A percentile compares a stretch with the other conserved stretches of the same genome.
Conservation (phyloP, 2,329 filamentous ascomycete species). For the Fusarium sp. region DNA sequence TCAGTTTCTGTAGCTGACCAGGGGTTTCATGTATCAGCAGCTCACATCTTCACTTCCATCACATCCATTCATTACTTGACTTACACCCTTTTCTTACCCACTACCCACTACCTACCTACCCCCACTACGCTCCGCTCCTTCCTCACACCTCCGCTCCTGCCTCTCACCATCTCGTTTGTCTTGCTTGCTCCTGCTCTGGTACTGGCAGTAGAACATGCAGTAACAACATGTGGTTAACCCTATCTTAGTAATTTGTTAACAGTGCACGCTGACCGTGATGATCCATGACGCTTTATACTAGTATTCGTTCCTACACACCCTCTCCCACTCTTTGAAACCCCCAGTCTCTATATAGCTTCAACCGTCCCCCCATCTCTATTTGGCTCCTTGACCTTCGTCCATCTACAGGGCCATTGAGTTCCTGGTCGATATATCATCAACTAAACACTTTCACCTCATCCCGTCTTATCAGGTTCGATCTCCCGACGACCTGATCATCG, state of each 20-base stretch:
- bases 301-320: conserved; percentile 32
- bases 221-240: background rate
- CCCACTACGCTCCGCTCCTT: conserved; percentile 15
- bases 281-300: conserved; percentile 15
- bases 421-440: conserved; percentile 39
- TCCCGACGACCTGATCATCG: conserved; percentile 18
- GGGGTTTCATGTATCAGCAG: conserved; percentile 36
- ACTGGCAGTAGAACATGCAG: background rate
- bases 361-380: conserved; percentile 33
- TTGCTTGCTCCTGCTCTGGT: conserved; percentile 16
- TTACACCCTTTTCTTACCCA: conserved; percentile 10
- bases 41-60: conserved; percentile 6
- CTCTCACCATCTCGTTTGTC: conserved; percentile 29
- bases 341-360: conserved; percentile 49
- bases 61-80: background rate
- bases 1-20: conserved; percentile 18
- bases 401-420: conserved; percentile 42
- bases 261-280: conserved; percentile 37
- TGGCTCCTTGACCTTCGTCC: conserved; percentile 29
- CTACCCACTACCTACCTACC: conserved; percentile 2
- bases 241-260: conserved; percentile 14
- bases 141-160: conserved; percentile 26
- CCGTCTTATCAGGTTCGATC: background rate
- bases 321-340: conserved; percentile 30
- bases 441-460: conserved; percentile 13